phyloP scores from a whole-genome alignment of 2,329 filamentous ascomycete genomes.

The Colletotrichum sp. region DNA sequence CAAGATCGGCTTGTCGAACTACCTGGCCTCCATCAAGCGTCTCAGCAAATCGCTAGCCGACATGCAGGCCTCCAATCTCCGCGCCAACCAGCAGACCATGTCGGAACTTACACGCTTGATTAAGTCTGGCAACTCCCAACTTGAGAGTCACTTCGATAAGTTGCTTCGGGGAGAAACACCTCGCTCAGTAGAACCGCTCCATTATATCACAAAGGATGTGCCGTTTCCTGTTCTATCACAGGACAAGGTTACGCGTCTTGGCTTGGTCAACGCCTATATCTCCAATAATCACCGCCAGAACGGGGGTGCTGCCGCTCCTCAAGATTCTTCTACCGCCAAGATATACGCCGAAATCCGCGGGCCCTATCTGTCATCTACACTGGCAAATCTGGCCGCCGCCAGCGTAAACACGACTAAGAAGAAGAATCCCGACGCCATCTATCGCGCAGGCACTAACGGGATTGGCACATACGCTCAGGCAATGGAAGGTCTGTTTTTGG shows the following conservation, averaged over 20 bases:
- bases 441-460: slow-evolving; percentile 87
- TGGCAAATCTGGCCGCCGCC: slow-evolving; percentile 87
- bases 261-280: slow-evolving; percentile 82
- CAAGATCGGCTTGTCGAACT: slow-evolving; percentile 80
- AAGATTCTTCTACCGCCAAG: slow-evolving; percentile 75
- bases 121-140: slow-evolving; percentile 78
- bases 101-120: slow-evolving; percentile 79
- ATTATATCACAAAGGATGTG: slow-evolving; percentile 88
- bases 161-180: slow-evolving; percentile 78
- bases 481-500: slow-evolving; percentile 84
- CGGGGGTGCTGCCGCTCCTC: slow-evolving; percentile 42
- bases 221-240: slow-evolving; percentile 82
- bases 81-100: slow-evolving; percentile 89
- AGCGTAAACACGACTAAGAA: slow-evolving; percentile 84
- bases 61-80: slow-evolving; percentile 87
- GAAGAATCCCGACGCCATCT: slow-evolving; percentile 81
- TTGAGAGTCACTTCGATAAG: slow-evolving; percentile 84
- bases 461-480: slow-evolving; percentile 88
- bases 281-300: slow-evolving; percentile 60
- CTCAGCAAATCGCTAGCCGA: slow-evolving; percentile 84
- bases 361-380: slow-evolving; percentile 80
- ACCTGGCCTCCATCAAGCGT: slow-evolving; percentile 88
- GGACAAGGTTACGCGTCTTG: slow-evolving; percentile 76
- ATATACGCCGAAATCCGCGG: slow-evolving; percentile 88
- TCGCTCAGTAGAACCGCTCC: slow-evolving; percentile 82